A percentile compares a stretch with the other conserved stretches of the same genome.
Conservation (phyloP, 768 basidiomycete genomes). For the Panus rudis region DNA sequence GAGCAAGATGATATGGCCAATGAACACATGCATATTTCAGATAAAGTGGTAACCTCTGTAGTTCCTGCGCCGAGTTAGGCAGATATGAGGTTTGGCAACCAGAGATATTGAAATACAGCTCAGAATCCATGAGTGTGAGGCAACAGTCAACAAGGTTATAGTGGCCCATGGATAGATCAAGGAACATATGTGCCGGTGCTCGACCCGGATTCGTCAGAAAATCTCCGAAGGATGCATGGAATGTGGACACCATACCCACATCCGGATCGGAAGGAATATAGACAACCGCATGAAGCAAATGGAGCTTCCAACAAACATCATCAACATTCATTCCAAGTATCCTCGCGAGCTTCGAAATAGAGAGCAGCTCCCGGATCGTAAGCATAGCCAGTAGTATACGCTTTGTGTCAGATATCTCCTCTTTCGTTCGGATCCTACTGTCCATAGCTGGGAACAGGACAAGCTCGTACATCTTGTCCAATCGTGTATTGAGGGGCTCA, state of each 20-base stretch:
- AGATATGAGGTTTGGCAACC: neutral
- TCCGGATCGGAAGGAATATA: neutral
- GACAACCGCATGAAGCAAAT: neutral
- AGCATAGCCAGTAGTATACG: neutral
- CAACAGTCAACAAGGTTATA: neutral
- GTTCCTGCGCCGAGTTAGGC: neutral
- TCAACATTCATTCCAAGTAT: neutral
- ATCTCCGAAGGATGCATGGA: neutral
- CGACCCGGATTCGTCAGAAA: neutral
- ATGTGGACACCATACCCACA: neutral
- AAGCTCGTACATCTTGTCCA: neutral
- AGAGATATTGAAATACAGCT: neutral
- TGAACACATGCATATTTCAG: neutral
- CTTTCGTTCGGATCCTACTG: neutral
- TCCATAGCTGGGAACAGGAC: neutral
- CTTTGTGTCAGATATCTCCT: neutral
- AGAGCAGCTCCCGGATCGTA: neutral
- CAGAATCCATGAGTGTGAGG: neutral
- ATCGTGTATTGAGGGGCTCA: no score
- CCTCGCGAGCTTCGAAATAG: neutral
- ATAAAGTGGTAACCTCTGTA: neutral
- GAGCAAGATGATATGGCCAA: no score
- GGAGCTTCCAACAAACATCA: neutral
- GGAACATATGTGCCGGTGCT: neutral
- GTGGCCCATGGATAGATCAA: neutral